Base-by-base conservation (phyloP, 805 yeast genomes). In the Metschnikowia gelsemii region DNA sequence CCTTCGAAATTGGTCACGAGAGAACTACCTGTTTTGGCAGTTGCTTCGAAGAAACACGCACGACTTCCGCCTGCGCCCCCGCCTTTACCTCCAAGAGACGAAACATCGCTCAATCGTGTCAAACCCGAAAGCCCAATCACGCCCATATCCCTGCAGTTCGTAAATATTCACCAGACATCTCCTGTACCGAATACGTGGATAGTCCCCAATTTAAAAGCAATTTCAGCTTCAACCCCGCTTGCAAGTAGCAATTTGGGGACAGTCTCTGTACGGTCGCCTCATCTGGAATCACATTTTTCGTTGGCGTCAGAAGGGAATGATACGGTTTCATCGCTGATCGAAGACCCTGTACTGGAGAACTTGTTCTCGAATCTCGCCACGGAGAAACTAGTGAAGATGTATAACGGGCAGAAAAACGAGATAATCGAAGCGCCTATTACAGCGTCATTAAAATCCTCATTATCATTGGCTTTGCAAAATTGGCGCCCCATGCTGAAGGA, bases 381-480 rank as follows among this genome's bases (percentile, higher is more conserved):
- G 40, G 52, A 30, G 9, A 50, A 54, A 23, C 46, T 68, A 28
- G 38, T 46, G 9, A 59, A 53, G 30, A 32, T 66, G 11, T 68
- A 66, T 43, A 69, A 68, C 47, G 39, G 51, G 7, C 48, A 56
- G 31, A 69, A 69, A 43, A 68, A 68, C 43, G 59, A 58, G 5
- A 66, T 68, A 36, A 52, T 48, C 4, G 39, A 29, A 13, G 61
- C 66, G 12, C 74, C 73, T 3, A 45, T 63, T 2, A 43, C 20
- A 19, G 27, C 54, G 0, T 27, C 33, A 4, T 6, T 8, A 2
- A 18, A 11, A 13, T 19, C 24, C 9, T 5, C 14, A n/a, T 26
- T 14, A 8, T 26, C 29, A 11, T 7, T 11, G 25, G 25, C 25
- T 22, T 11, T 11, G 11, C 29, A 12, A 8, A 26, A 26, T 14